A percentile compares a stretch with the other conserved stretches of the same genome.
Conservation (phyloP, 2,329 filamentous ascomycete species). For the Aotearoamyces nothofagi region DNA sequence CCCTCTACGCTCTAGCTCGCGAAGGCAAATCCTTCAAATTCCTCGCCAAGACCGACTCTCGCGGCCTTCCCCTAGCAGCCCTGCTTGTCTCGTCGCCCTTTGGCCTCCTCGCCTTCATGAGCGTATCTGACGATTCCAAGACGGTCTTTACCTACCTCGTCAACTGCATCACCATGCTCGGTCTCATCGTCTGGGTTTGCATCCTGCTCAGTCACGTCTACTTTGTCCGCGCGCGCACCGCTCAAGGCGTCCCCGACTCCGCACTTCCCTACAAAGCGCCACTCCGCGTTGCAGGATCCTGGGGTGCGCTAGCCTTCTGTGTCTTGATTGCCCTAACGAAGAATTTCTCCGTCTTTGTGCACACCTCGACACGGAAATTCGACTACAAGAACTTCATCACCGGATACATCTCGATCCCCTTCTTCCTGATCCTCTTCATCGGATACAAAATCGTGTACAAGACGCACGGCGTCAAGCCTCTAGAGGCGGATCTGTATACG, state of each 20-base stretch:
- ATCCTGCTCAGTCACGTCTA: conserved; percentile 53
- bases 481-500: conserved; percentile 36
- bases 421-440: conserved; percentile 43
- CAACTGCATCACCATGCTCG: conserved; percentile 36
- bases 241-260: conserved; percentile 39
- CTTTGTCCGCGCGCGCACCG: conserved; percentile 46
- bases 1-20: conserved; percentile 53
- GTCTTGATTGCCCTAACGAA: conserved; percentile 65
- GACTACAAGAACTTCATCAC: conserved; percentile 51
- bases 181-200: conserved; percentile 22
- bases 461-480: conserved; percentile 27
- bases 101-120: conserved; percentile 47
- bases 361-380: conserved; percentile 35
- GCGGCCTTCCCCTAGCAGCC: conserved; percentile 32
- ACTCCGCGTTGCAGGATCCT: conserved; percentile 53
- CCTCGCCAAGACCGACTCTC: conserved; percentile 39
- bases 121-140: conserved; percentile 40
- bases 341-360: conserved; percentile 62
- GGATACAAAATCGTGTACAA: conserved; percentile 33
- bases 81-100: conserved; percentile 38
- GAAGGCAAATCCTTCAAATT: conserved; percentile 48
- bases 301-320: conserved; percentile 50
- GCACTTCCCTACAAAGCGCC: conserved; percentile 52
- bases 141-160: conserved; percentile 57
- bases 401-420: conserved; percentile 45